Evolutionary conservation across 2,329 filamentous ascomycete genomes (phyloP).

Genomic region (Fusarium cicatricum): DNA sequence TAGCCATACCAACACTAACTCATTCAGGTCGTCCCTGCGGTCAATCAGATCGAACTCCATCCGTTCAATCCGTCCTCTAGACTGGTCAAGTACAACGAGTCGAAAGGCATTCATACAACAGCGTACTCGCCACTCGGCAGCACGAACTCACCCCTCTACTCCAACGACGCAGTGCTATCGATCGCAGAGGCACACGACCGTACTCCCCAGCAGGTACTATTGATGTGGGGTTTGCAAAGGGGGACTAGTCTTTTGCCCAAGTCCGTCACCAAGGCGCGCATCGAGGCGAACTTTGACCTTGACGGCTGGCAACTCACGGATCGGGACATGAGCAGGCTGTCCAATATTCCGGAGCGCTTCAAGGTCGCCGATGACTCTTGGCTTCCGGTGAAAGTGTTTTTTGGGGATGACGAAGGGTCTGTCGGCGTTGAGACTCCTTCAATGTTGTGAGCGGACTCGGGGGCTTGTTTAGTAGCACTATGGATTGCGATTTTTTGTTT

Average conservation of each 20-base stretch:
- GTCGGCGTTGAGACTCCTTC: neutral
- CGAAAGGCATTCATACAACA: constrained; percentile 2
- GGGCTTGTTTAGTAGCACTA: too few species aligned
- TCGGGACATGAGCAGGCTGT: neutral
- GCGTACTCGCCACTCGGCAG: constrained; percentile 7
- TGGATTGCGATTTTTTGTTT: too few species aligned
- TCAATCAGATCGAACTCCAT: constrained; percentile 76
- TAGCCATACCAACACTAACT: constrained; percentile 53
- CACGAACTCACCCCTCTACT: constrained; percentile 5
- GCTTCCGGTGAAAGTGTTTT: constrained; percentile 3
- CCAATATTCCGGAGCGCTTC: neutral
- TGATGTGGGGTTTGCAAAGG: constrained; percentile 6
- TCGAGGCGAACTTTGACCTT: neutral
- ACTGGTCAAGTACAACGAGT: constrained; percentile 44
- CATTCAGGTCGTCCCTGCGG: constrained; percentile 59
- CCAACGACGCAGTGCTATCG: neutral
- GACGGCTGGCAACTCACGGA: neutral
- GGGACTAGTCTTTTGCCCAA: constrained; percentile 2
- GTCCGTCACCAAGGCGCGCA: neutral
- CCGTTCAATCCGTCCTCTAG: constrained; percentile 70
- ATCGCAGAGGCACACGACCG: neutral
- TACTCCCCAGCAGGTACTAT: constrained; percentile 1
- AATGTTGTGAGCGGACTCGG: neutral
- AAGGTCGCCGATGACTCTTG: constrained; percentile 7
- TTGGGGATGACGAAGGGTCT: neutral